Base-by-base conservation (phyloP, 371 early-diverging fungal genomes). In the Saksenaea oblongispora region DNA sequence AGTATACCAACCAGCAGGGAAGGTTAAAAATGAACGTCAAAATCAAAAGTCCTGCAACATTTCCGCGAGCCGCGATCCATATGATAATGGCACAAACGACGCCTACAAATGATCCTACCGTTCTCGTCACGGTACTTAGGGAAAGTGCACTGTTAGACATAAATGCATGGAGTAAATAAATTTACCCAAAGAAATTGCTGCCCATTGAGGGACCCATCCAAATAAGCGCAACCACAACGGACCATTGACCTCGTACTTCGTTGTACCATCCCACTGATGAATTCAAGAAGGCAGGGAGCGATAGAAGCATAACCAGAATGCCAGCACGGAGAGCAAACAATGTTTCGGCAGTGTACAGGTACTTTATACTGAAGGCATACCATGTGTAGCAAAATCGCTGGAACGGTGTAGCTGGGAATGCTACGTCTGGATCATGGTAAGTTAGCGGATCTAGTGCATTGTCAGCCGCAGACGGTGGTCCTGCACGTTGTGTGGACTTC, bases 181-280 rank as follows among this genome's bases (percentile, higher is more conserved):
- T 62, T 70, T 70, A 79, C 79, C 78, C 81, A 54, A 81, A 81
- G 62, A 78, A 70, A 37, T 72, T 78, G 47, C 81, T 81, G 8
- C 81, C 81, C 1, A 78, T 73, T 7, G 75, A 74, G 1, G 81
- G 78, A 15, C 81, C 81, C 81, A 81, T 81, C 81, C 81, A 81
- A 36, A 81, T 76, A 24, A 81, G 35, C 0, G 76, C 81, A n/a
- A 76, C 76, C 0, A 81, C 75, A 13, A 67, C 71, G 3, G 81
- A 71, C 81, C 81, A 81, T 61, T 81, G 76, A 3, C 78, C 81
- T 28, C 74, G 64, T 15, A 62, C 69, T 24, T 67, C 65, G 3
- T 59, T 66, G 58, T 78, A 81, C 81, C 81, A 81, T 3, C 27
- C 41, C 13, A 63, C 56, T 0, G 78, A 76, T 0, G 58, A 51